These are phyloP conservation scores for Thermomucor indicae-seudaticae DNA, from an alignment of 371 early-diverging fungal species.

Conservation along the genomic window DNA sequence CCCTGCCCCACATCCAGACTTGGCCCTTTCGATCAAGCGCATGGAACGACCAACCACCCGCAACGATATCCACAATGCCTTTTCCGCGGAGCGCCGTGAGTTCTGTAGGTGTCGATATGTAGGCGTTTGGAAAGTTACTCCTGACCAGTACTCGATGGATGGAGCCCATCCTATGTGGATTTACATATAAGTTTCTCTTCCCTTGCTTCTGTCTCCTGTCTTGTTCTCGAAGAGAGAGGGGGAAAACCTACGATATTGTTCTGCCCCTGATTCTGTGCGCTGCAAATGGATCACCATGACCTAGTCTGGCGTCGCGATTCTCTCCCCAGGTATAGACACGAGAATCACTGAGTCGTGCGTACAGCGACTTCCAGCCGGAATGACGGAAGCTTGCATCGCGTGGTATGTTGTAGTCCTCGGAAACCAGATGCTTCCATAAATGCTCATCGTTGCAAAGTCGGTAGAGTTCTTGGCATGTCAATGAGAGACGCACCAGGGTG, in stretches of 20 bases:
- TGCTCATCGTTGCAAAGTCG: conserved; percentile 28
- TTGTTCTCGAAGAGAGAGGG: no score
- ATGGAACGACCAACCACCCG: conserved; percentile 50
- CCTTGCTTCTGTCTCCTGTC: no score
- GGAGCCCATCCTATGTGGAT: not conserved
- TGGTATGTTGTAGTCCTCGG: conserved; percentile 29
- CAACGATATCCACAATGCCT: conserved; percentile 34
- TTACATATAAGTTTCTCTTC: not conserved
- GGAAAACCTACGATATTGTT: no score
- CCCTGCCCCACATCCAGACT: conserved; percentile 46
- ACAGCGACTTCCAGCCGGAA: conserved; percentile 38
- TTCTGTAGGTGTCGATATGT: conserved; percentile 18
- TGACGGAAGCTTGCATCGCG: conserved; percentile 26
- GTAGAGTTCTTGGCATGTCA: conserved; percentile 18
- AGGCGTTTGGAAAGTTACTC: not conserved
- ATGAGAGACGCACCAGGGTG: conserved; percentile 15
- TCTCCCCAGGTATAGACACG: conserved; percentile 42
- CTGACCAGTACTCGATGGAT: not conserved
- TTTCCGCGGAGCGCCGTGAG: conserved; percentile 20
- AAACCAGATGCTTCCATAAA: conserved; percentile 34
- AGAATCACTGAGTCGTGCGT: conserved; percentile 22
- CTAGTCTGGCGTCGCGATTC: conserved; percentile 26
- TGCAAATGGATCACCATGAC: conserved; percentile 10
- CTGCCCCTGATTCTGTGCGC: no score
- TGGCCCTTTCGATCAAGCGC: conserved; percentile 33